A percentile compares a stretch with the other conserved stretches of the same genome.
phyloP scores from a whole-genome alignment of 108 stramenopile species.

The Aurantiochytrium sp. region DNA sequence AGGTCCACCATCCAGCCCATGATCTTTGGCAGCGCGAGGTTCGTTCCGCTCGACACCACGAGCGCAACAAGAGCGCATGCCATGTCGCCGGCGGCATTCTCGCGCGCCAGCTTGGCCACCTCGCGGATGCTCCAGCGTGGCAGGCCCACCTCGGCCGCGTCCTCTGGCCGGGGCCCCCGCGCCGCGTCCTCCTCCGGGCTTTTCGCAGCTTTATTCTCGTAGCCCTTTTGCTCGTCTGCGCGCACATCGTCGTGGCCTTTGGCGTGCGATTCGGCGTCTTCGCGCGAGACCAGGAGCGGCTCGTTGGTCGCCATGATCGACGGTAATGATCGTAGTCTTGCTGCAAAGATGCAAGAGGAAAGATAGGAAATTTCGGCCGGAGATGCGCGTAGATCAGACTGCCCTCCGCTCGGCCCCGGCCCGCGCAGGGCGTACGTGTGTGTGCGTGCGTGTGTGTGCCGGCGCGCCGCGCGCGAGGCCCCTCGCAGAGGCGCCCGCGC shows the following conservation, averaged over 20 bases:
- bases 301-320: background rate
- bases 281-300: background rate
- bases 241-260: background rate
- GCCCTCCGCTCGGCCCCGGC: no score
- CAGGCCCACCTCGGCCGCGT: background rate
- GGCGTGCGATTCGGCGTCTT: background rate
- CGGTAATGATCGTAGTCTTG: no score
- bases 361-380: no score
- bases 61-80: background rate
- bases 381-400: no score
- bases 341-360: no score
- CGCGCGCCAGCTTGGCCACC: background rate
- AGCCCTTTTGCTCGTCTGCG: background rate
- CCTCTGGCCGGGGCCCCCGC: no score
- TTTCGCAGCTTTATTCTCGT: no score
- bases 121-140: background rate
- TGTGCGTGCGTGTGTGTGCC: no score
- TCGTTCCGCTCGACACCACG: conserved; percentile 7
- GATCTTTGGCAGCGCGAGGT: background rate
- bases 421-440: no score
- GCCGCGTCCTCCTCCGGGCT: no score
- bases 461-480: no score
- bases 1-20: conserved; percentile 25
- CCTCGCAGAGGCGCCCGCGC: no score
- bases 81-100: background rate